Evolutionary conservation across 768 basidiomycete species (phyloP).

Genomic region (Suillus hirtellus): DNA sequence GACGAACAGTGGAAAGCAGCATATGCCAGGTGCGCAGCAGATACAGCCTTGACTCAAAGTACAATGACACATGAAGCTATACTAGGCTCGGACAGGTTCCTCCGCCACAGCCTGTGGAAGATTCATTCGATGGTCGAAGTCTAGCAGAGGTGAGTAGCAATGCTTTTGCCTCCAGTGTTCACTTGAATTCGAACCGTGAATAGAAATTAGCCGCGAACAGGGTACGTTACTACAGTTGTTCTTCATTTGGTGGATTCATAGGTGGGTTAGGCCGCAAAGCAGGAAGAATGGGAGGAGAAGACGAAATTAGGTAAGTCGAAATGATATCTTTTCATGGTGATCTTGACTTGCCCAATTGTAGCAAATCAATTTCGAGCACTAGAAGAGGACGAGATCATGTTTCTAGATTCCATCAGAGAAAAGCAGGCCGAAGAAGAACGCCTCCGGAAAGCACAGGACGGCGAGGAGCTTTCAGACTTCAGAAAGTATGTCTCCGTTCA

Average conservation of each 20-base stretch:
- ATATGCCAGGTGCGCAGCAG: constrained; percentile 65
- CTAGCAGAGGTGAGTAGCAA: constrained; percentile 74
- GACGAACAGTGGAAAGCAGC: constrained; percentile 92
- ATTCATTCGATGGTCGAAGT: constrained; percentile 80
- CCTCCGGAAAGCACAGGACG: constrained; percentile 70
- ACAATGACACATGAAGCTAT: constrained; percentile 7
- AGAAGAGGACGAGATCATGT: constrained; percentile 89
- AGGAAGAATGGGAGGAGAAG: constrained; percentile 93
- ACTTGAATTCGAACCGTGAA: constrained; percentile 16
- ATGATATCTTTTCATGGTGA: constrained; percentile 1
- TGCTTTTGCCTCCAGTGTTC: constrained; percentile 4
- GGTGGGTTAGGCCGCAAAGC: constrained; percentile 69
- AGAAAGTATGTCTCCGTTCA: constrained; percentile 56
- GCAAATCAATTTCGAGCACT: constrained; percentile 89
- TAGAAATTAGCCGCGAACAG: constrained; percentile 91
- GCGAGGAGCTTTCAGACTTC: constrained; percentile 76
- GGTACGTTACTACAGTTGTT: constrained; percentile 42
- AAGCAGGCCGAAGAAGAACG: constrained; percentile 76
- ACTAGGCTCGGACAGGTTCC: constrained; percentile 81
- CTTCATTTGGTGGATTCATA: constrained; percentile 11
- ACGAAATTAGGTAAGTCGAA: constrained; percentile 61
- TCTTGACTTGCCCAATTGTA: constrained; percentile 29
- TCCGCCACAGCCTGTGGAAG: constrained; percentile 72
- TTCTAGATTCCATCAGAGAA: constrained; percentile 80
- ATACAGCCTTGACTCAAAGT: neutral